phyloP scores from a whole-genome alignment of 768 basidiomycete species.

The Calocybe cyanea region DNA sequence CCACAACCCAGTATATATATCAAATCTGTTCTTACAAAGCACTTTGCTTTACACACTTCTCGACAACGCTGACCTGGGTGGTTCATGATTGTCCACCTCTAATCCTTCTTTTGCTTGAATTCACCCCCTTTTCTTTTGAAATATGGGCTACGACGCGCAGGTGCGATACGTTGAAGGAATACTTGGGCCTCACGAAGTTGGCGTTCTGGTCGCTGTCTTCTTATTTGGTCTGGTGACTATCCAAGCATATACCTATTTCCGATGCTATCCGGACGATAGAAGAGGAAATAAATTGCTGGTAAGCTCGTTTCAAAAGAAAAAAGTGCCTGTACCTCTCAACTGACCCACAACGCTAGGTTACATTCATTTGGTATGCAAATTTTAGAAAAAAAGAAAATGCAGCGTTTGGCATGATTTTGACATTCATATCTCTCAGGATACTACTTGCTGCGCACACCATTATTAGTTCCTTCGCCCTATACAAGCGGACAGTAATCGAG shows the following conservation, averaged over 20 bases:
- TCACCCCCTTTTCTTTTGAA: neutral
- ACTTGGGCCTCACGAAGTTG: constrained; percentile 8
- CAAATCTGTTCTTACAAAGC: too few relatives aligned
- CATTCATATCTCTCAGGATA: constrained; percentile 1
- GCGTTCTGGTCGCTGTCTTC: constrained; percentile 12
- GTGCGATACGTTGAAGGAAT: constrained; percentile 2
- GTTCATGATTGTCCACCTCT: neutral
- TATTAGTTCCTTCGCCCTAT: constrained; percentile 6
- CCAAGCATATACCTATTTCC: constrained; percentile 9
- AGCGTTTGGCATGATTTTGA: too few relatives aligned
- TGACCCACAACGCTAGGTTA: neutral
- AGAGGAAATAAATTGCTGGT: constrained; percentile 6
- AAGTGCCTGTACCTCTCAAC: too few relatives aligned
- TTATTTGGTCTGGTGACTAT: constrained; percentile 10
- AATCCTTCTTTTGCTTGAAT: neutral
- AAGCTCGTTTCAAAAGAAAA: neutral
- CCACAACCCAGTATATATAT: too few relatives aligned
- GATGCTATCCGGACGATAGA: constrained; percentile 5
- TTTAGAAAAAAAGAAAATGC: too few relatives aligned
- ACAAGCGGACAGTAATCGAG: constrained; percentile 1
- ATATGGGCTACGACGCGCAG: neutral
- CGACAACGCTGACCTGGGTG: too few relatives aligned
- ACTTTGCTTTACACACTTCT: too few relatives aligned
- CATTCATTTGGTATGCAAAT: constrained; percentile 7
- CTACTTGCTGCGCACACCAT: constrained; percentile 4